phyloP scores from a whole-genome alignment of 331 rosid species.

The Quercus phellos region DNA sequence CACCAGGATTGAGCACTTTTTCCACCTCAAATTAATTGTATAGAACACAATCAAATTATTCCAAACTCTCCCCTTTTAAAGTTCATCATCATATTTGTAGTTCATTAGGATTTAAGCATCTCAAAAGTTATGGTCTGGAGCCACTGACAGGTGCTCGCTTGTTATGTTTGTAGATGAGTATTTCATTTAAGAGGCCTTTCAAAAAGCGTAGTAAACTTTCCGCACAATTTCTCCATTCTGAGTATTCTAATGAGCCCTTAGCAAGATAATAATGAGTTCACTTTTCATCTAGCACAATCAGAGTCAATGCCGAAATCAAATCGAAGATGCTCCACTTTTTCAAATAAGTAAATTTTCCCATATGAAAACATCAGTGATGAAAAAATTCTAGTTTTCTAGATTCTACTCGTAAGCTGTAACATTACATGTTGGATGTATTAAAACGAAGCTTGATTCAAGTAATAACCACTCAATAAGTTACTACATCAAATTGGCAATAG shows the following conservation, averaged over 20 bases:
- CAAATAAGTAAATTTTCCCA: neutral
- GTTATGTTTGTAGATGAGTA: neutral
- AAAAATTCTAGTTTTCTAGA: neutral
- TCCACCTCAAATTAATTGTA: neutral
- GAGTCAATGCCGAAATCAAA: neutral
- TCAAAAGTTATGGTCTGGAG: neutral
- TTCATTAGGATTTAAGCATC: neutral
- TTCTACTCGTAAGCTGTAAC: neutral
- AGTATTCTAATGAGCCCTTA: neutral
- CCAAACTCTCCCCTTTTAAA: neutral
- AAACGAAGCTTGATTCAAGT: neutral
- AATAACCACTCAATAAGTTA: neutral
- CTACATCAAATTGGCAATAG: neutral
- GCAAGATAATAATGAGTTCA: neutral
- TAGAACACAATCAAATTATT: neutral
- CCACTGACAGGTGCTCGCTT: neutral
- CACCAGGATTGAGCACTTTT: neutral
- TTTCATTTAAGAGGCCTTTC: neutral
- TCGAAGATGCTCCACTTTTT: neutral
- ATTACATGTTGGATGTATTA: neutral
- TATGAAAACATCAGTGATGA: no score
- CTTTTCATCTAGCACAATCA: neutral
- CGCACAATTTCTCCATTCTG: neutral
- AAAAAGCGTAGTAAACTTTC: neutral
- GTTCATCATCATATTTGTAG: neutral